Evolutionary conservation across 768 basidiomycete genomes (phyloP).

Genomic region (Tulasnella sp.): DNA sequence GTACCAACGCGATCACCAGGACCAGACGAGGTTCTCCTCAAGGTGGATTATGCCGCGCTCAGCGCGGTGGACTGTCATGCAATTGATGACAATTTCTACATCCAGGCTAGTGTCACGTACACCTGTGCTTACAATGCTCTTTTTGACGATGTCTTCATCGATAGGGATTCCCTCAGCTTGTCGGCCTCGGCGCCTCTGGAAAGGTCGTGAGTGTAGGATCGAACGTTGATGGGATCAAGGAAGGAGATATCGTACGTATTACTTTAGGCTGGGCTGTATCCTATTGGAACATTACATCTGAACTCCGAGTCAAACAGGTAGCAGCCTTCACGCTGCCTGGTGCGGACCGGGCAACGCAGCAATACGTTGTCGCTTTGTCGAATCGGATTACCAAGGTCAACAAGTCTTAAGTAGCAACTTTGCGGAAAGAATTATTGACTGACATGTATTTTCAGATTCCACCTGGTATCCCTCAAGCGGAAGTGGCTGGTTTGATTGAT

Average conservation of each 20-base stretch:
- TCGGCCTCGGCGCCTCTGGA: conserved; percentile 43
- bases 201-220: conserved; percentile 40
- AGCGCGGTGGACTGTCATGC: conserved; percentile 43
- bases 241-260: conserved; percentile 41
- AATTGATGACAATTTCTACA: conserved; percentile 37
- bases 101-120: conserved; percentile 18
- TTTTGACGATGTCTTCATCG: neutral
- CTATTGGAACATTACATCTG: neutral
- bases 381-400: conserved; percentile 41
- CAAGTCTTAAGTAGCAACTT: neutral
- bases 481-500: conserved; percentile 43
- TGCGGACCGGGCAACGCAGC: conserved; percentile 39
- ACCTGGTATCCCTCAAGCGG: conserved; percentile 39
- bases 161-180: conserved; percentile 37
- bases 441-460: conserved; percentile 42
- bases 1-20: conserved; percentile 38
- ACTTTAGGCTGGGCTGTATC: neutral
- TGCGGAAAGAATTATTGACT: neutral
- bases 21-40: conserved; percentile 42
- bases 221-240: conserved; percentile 37
- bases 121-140: neutral
- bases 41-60: conserved; percentile 43
- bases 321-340: conserved; percentile 35
- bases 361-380: conserved; percentile 37
- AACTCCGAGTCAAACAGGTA: conserved; percentile 33